Percentiles rank a stretch among this genome's conserved stretches.
Evolutionary conservation across 257 asterid genomes (phyloP).

Genomic region (Mentha longifolia): DNA sequence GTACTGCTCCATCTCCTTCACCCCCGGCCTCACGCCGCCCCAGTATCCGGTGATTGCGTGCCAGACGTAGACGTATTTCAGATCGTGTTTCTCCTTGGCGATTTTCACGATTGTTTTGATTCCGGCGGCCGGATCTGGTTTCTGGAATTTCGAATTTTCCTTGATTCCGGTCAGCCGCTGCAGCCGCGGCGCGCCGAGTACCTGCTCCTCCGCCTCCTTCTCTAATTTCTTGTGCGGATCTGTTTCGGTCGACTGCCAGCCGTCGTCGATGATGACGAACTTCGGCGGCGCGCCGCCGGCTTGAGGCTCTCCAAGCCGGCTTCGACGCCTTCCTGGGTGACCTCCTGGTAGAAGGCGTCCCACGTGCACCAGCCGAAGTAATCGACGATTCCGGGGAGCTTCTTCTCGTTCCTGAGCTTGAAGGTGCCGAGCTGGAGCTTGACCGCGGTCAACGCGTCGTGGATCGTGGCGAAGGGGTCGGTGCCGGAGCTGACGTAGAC

Average conservation of each 20-base stretch:
- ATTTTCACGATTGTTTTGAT: slow-evolving; percentile 67
- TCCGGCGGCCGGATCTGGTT: slow-evolving; percentile 55
- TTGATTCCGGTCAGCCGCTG: slow-evolving; percentile 67
- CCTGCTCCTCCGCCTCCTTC: slow-evolving; percentile 32
- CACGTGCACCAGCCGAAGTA: slow-evolving; percentile 95
- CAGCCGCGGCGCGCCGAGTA: slow-evolving; percentile 39
- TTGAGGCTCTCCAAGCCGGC: slow-evolving; percentile 66
- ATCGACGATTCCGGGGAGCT: slow-evolving; percentile 67
- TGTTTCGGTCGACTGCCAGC: slow-evolving; percentile 75
- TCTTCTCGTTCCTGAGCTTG: slow-evolving; percentile 67
- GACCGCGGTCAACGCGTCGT: slow-evolving; percentile 62
- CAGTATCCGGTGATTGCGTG: slow-evolving; percentile 92
- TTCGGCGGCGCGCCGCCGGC: slow-evolving; percentile 76
- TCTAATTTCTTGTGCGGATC: slow-evolving; percentile 32
- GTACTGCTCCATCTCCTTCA: slow-evolving; percentile 66
- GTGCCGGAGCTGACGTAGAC: slow-evolving; percentile 68
- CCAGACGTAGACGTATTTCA: slow-evolving; percentile 86
- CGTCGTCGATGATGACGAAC: slow-evolving; percentile 84
- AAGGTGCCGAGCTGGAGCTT: slow-evolving; percentile 66
- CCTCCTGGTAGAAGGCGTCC: slow-evolving; percentile 92
- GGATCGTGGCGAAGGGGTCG: slow-evolving; percentile 62
- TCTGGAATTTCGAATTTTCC: slow-evolving; percentile 72
- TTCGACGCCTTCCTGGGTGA: slow-evolving; percentile 79
- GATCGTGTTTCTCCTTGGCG: slow-evolving; percentile 71
- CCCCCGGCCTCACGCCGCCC: slow-evolving; percentile 89